Evolutionary conservation across 2,329 filamentous ascomycete species (phyloP).

Genomic region (Plectosphaerella cucumerina): DNA sequence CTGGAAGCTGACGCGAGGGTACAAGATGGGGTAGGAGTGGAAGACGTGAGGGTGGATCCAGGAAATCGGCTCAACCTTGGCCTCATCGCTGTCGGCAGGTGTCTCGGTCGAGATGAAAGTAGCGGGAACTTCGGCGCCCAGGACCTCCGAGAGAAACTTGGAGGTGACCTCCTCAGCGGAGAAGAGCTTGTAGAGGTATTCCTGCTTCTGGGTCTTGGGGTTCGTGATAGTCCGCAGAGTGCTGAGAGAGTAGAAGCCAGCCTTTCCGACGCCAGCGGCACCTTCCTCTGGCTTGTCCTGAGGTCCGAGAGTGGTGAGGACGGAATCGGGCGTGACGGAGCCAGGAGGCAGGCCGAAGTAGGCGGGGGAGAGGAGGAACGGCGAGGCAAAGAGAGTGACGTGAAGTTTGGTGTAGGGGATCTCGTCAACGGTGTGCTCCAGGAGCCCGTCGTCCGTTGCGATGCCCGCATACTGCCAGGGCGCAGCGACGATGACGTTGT

Average conservation of each 20-base stretch:
- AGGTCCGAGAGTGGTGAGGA: conserved; percentile 76
- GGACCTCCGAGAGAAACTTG: conserved; percentile 47
- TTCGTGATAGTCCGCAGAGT: conserved; percentile 63
- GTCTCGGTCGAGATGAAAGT: conserved; percentile 24
- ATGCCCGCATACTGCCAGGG: conserved; percentile 81
- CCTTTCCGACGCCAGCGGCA: conserved; percentile 59
- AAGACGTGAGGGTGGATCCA: conserved; percentile 79
- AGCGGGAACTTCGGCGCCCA: conserved; percentile 43
- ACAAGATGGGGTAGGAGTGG: conserved; percentile 79
- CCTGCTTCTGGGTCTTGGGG: conserved; percentile 46
- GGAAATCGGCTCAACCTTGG: conserved; percentile 49
- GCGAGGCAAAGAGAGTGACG: conserved; percentile 83
- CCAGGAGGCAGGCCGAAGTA: conserved; percentile 66
- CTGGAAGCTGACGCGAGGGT: conserved; percentile 85
- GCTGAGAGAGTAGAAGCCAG: conserved; percentile 83
- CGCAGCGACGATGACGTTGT: conserved; percentile 77
- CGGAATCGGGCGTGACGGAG: conserved; percentile 61
- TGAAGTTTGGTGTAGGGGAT: conserved; percentile 86
- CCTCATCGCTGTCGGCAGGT: conserved; percentile 24
- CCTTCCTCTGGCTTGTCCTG: conserved; percentile 48
- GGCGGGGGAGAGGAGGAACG: conserved; percentile 62
- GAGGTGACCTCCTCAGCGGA: conserved; percentile 50
- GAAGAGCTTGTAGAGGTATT: conserved; percentile 64
- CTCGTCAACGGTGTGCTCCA: conserved; percentile 65
- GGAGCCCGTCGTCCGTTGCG: conserved; percentile 56